phyloP scores from a whole-genome alignment of 148 eudicot species.

The Diospyros kaki region DNA sequence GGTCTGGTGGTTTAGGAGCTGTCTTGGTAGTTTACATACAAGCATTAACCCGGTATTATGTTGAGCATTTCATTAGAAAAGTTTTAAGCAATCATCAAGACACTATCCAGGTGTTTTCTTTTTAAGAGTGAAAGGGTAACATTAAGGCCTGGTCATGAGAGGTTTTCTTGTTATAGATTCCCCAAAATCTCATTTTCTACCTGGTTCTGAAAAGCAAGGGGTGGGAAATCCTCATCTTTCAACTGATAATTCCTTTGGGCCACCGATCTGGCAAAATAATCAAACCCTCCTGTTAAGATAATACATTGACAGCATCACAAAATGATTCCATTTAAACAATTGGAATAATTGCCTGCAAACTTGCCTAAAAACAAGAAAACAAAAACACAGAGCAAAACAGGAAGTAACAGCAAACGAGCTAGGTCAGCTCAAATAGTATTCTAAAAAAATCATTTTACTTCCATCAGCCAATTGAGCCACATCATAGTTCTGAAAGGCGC shows the following conservation, averaged over 20 bases:
- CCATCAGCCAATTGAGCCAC: neutral
- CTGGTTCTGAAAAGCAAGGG: constrained; percentile 21
- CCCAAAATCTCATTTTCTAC: constrained; percentile 16
- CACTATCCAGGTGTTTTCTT: neutral
- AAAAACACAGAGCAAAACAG: neutral
- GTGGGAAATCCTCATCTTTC: constrained; percentile 34
- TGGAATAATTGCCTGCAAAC: neutral
- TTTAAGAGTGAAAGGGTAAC: constrained; percentile 16
- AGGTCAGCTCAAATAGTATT: constrained; percentile 2
- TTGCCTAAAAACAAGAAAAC: neutral
- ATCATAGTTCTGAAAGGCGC: neutral
- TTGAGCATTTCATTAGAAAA: neutral
- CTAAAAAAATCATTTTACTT: neutral
- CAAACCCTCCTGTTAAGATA: constrained; percentile 59
- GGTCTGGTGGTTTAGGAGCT: constrained; percentile 7
- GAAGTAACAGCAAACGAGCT: neutral
- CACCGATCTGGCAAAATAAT: constrained; percentile 40
- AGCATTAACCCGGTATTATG: neutral
- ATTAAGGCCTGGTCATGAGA: constrained; percentile 10
- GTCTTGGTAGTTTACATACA: constrained; percentile 18
- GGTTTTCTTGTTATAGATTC: constrained; percentile 1
- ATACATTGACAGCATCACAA: constrained; percentile 18
- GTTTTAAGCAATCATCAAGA: constrained; percentile 2
- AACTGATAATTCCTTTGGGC: constrained; percentile 30
- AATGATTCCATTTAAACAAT: constrained; percentile 14